Percentiles rank a stretch among this genome's conserved stretches.
These are phyloP conservation scores for Hypericum perforatum DNA, from an alignment of 345 rosid species.

Conservation along the genomic window DNA sequence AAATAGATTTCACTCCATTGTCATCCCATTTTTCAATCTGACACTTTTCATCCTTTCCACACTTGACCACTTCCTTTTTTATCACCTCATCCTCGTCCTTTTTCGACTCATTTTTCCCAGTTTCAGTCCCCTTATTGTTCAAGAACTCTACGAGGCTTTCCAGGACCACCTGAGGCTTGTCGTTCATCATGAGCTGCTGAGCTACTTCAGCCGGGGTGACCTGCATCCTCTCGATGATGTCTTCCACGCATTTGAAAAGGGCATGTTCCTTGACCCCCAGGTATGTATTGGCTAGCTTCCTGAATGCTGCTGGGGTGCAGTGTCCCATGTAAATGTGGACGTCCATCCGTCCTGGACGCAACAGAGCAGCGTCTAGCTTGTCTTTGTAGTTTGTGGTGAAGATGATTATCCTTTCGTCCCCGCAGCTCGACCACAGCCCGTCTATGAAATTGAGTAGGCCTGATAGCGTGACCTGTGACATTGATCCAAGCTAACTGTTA, in stretches of 20 bases:
- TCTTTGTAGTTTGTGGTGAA: constrained; percentile 21
- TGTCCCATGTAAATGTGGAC: constrained; percentile 18
- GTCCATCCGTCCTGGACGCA: constrained; percentile 24
- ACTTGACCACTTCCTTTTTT: constrained; percentile 7
- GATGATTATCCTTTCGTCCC: constrained; percentile 20
- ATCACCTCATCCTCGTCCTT: constrained; percentile 6
- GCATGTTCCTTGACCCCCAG: constrained; percentile 15
- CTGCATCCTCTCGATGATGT: constrained; percentile 2
- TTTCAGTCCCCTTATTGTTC: neutral
- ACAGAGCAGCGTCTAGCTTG: constrained; percentile 16
- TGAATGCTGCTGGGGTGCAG: constrained; percentile 16
- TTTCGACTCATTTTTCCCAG: neutral
- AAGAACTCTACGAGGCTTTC: constrained; percentile 13
- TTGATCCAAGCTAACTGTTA: neutral
- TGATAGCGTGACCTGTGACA: constrained; percentile 14
- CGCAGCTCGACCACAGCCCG: constrained; percentile 26
- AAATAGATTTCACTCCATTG: too few relatives aligned
- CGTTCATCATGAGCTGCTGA: constrained; percentile 15
- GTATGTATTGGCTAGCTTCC: constrained; percentile 8
- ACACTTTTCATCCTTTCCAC: neutral
- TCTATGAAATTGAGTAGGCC: constrained; percentile 23
- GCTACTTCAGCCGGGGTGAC: constrained; percentile 19
- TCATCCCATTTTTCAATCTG: neutral
- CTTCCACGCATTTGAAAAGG: constrained; percentile 11
- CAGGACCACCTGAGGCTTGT: constrained; percentile 8